Percentiles rank a stretch among this genome's conserved stretches.
Evolutionary conservation across 1,139 yeast species (phyloP).

Genomic region (Yamadazyma aaseri): DNA sequence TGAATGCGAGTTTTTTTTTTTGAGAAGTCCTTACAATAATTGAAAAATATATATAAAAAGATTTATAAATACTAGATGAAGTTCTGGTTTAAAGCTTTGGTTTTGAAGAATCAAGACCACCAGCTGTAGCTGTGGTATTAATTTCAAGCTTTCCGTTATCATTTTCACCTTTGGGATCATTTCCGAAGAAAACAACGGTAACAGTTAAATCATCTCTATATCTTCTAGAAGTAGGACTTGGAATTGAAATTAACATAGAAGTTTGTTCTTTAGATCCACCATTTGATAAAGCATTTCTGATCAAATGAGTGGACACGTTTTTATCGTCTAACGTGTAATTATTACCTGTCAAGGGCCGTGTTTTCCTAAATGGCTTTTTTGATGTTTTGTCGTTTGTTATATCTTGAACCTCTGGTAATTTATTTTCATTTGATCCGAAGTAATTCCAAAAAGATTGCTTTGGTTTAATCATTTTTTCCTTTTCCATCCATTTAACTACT

Average conservation of each 20-base stretch:
- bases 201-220: conserved; percentile 96
- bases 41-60: not conserved
- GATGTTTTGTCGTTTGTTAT: conserved; percentile 54
- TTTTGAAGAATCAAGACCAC: conserved; percentile 47
- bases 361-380: conserved; percentile 46
- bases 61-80: conserved; percentile 18
- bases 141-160: conserved; percentile 52
- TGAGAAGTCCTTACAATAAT: too few relatives aligned
- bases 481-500: conserved; percentile 93
- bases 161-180: conserved; percentile 40
- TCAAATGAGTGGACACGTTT: conserved; percentile 88
- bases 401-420: conserved; percentile 63
- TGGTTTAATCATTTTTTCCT: conserved; percentile 61
- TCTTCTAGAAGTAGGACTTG: conserved; percentile 88
- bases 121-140: conserved; percentile 58
- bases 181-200: conserved; percentile 89
- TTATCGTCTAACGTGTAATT: conserved; percentile 67
- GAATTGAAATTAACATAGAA: conserved; percentile 84
- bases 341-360: conserved; percentile 35
- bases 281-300: conserved; percentile 86
- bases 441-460: conserved; percentile 50
- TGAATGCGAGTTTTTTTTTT: not conserved
- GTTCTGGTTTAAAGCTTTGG: conserved; percentile 51
- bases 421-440: conserved; percentile 47
- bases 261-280: conserved; percentile 89